Percentiles rank a stretch among this genome's conserved stretches.
phyloP scores from a whole-genome alignment of 139 green algal genomes.

The Chlorella sp. region DNA sequence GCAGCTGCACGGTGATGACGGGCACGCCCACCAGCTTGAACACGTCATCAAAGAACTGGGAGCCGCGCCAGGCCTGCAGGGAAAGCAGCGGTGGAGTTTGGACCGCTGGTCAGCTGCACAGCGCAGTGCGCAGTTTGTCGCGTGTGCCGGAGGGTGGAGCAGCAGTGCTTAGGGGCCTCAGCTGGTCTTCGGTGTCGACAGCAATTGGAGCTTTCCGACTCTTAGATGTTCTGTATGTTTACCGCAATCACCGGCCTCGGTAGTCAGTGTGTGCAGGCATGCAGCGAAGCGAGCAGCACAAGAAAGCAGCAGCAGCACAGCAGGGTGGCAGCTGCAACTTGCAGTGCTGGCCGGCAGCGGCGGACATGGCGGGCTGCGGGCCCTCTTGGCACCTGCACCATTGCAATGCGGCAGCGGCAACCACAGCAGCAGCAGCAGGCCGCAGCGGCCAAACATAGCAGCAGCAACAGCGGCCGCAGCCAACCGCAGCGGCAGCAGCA shows the following conservation, averaged over 20 bases:
- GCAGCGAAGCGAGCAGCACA: not conserved
- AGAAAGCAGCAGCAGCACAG: not conserved
- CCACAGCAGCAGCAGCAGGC: not conserved
- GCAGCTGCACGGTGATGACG: slow-evolving; percentile 97
- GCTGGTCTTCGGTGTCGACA: no score
- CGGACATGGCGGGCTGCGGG: no score
- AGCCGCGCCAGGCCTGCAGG: slow-evolving; percentile 67
- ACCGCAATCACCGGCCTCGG: not conserved
- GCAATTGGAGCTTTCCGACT: not conserved
- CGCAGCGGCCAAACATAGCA: not conserved
- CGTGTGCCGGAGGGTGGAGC: no score
- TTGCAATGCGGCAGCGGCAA: no score
- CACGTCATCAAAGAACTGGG: slow-evolving; percentile 91
- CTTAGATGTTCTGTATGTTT: slow-evolving; percentile 21
- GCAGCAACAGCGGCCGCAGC: not conserved
- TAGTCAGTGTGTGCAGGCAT: not conserved
- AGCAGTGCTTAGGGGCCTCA: no score
- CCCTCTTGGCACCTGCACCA: no score
- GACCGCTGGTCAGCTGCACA: no score
- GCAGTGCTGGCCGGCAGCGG: no score
- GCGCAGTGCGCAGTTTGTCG: no score
- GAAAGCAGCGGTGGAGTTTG: no score
- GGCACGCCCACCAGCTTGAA: slow-evolving; percentile 93
- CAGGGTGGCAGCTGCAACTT: no score
- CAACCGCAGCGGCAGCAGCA: not conserved